These are phyloP conservation scores for Cytospora piceicola DNA, from an alignment of 2,329 filamentous ascomycete genomes.

Conservation along the genomic window DNA sequence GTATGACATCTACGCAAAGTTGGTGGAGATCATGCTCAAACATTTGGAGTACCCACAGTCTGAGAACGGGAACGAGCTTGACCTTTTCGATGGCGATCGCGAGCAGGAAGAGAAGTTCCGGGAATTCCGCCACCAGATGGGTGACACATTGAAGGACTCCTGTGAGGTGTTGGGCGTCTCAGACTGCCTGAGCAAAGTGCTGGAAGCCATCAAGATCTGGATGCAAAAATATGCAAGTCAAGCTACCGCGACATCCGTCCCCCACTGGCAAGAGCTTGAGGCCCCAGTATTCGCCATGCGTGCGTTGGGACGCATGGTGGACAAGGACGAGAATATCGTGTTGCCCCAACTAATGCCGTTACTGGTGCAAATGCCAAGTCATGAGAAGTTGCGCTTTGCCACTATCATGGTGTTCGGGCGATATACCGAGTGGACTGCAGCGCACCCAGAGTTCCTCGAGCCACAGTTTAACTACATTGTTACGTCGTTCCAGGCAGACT, in stretches of 20 bases:
- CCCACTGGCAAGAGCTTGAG: slow-evolving; percentile 95
- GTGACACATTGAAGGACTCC: slow-evolving; percentile 94
- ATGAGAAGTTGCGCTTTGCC: slow-evolving; percentile 97
- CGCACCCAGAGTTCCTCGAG: slow-evolving; percentile 90
- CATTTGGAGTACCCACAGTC: slow-evolving; percentile 86
- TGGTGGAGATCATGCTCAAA: slow-evolving; percentile 90
- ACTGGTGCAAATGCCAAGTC: slow-evolving; percentile 89
- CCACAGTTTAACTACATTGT: slow-evolving; percentile 96
- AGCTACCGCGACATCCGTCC: slow-evolving; percentile 74
- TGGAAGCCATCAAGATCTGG: slow-evolving; percentile 85
- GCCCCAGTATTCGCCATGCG: slow-evolving; percentile 94
- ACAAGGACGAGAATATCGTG: slow-evolving; percentile 83
- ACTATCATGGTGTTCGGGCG: slow-evolving; percentile 96
- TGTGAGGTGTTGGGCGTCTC: slow-evolving; percentile 95
- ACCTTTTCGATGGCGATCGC: slow-evolving; percentile 93
- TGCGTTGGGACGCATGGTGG: slow-evolving; percentile 95
- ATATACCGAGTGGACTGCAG: slow-evolving; percentile 97
- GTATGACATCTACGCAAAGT: slow-evolving; percentile 80
- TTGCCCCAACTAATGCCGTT: slow-evolving; percentile 91
- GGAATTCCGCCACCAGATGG: slow-evolving; percentile 95
- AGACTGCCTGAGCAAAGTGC: slow-evolving; percentile 88
- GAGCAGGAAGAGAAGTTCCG: slow-evolving; percentile 97
- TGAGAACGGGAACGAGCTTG: slow-evolving; percentile 72
- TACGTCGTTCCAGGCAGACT: slow-evolving; percentile 84
- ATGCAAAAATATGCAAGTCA: slow-evolving; percentile 79